A percentile compares a stretch with the other conserved stretches of the same genome.
Conservation (phyloP, 208 protist species). For the Entamoeba histolytica region DNA sequence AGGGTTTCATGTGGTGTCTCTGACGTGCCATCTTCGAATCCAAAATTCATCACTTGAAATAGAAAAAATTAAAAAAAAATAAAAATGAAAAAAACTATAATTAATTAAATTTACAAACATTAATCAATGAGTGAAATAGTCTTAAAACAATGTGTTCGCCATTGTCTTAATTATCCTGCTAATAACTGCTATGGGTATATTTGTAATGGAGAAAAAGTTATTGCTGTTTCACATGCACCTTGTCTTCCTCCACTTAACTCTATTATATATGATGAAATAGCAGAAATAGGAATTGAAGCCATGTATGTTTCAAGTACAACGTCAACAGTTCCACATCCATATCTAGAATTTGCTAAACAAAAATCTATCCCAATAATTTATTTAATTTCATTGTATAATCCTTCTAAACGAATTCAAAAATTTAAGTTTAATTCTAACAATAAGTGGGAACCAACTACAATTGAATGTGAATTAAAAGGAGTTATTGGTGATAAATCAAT, state of each 20-base stretch:
- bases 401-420: background rate
- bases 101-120: too few relatives aligned
- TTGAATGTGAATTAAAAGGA: too few relatives aligned
- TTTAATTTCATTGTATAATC: background rate
- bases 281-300: background rate
- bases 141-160: background rate
- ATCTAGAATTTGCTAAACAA: background rate
- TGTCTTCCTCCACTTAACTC: background rate
- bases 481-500: too few relatives aligned
- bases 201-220: background rate
- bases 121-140: too few relatives aligned
- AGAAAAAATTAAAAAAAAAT: too few relatives aligned
- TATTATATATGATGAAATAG: background rate
- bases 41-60: too few relatives aligned
- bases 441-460: too few relatives aligned
- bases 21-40: too few relatives aligned
- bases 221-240: background rate
- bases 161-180: background rate
- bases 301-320: background rate
- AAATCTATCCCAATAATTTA: background rate
- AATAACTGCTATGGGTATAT: background rate
- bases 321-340: background rate
- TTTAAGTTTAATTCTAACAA: background rate
- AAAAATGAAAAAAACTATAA: too few relatives aligned
- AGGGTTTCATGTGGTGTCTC: too few relatives aligned